Base-by-base conservation (phyloP, 257 asterid genomes). In the Eustoma russellianum region DNA sequence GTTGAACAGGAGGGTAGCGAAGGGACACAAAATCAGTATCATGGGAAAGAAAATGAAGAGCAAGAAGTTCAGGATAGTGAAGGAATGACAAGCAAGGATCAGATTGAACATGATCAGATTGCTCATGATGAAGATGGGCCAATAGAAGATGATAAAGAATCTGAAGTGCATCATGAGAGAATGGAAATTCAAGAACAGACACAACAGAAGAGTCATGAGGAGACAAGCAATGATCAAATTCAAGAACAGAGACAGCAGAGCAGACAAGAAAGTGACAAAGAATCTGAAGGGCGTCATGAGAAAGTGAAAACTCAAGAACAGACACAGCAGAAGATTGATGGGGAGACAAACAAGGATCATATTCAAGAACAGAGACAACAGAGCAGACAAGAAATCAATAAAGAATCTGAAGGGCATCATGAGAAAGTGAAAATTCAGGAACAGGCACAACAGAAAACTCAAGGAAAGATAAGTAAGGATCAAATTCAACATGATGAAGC, bases 401-500 rank as follows among this genome's bases (percentile, higher is more conserved):
- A 66, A 47, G 34, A 83, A 30, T 83, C 74, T 63, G 89, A 89
- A 51, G 62, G 69, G 56, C 77, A 66, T 10, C 86, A 76, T 59
- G 92, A 85, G 40, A 81, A 70, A 43, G 91, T 74, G 41, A 46
- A 71, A 33, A 83, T 66, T 56, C 69, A 46, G 49, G 61, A 55
- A 61, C 63, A 68, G 60, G 7, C 19, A 57, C 6, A 68, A 47
- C 62, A 70, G 14, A 80, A 72, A 43, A 71, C 82, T 9, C 56
- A 56, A 4, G 93, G 83, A 24, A 78, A 72, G 57, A 78, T 50
- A 28, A 85, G 79, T 50, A 53, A 48, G 7, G 91, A 71, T 60
- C 95, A 85, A 67, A 67, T 63, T 53, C 75, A 74, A 57, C 94
- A 87, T 65, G 86, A 86, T 1, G 85, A 79, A 44, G 75, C 71